A percentile compares a stretch with the other conserved stretches of the same genome.
Evolutionary conservation across 1,284 basidiomycete genomes (phyloP).

Genomic region (Cystobasidium pallidum): DNA sequence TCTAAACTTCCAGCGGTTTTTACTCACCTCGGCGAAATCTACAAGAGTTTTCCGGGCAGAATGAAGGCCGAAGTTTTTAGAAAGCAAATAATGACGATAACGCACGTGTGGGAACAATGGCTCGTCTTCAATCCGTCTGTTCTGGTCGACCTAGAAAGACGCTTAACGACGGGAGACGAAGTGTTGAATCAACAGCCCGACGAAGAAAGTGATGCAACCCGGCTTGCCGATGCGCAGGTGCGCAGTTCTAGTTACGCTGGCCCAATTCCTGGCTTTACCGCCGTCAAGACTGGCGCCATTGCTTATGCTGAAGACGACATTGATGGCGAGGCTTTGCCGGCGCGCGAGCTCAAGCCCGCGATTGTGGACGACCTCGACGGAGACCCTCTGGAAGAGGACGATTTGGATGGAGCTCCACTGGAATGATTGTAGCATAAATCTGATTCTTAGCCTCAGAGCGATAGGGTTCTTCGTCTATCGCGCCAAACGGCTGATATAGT

Average conservation of each 20-base stretch:
- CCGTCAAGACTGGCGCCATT: constrained; percentile 3
- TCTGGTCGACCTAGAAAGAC: constrained; percentile 68
- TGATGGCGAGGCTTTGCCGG: constrained; percentile 19
- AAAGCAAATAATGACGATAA: constrained; percentile 77
- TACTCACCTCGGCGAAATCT: constrained; percentile 88
- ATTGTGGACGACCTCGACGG: constrained; percentile 60
- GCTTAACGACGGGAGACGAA: constrained; percentile 61
- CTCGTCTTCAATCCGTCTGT: constrained; percentile 72
- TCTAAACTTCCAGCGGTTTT: constrained; percentile 82
- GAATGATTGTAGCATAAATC: constrained; percentile 13
- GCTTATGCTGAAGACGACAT: constrained; percentile 3
- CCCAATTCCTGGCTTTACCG: constrained; percentile 17
- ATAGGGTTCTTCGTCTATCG: no score
- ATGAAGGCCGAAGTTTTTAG: constrained; percentile 94
- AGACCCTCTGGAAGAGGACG: constrained; percentile 59
- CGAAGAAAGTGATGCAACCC: constrained; percentile 49
- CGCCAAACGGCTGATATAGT: no score
- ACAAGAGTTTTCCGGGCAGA: constrained; percentile 85
- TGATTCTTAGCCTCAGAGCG: no score
- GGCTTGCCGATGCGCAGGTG: constrained; percentile 46
- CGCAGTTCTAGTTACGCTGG: not conserved
- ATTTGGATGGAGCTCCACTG: constrained; percentile 50
- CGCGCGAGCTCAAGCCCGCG: not conserved
- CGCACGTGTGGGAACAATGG: constrained; percentile 95
- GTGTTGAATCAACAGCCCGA: constrained; percentile 44